Conservation (phyloP, 345 rosid species). For the Arabis alpina region DNA sequence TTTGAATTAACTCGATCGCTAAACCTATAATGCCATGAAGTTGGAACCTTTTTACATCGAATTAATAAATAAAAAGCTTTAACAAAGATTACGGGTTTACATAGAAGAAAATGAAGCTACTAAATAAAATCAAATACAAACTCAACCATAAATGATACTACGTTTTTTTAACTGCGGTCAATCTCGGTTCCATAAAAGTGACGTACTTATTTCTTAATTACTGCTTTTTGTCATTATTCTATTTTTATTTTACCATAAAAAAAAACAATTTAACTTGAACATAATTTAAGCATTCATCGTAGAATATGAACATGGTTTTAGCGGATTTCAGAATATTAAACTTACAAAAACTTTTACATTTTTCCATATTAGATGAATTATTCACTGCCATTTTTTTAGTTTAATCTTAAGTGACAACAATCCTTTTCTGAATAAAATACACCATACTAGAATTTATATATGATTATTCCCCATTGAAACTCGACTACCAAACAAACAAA, state of each 20-base stretch:
- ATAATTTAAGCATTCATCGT: too few species aligned
- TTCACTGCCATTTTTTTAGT: background rate
- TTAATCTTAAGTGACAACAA: background rate
- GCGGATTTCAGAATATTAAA: background rate
- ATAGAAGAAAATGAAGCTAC: background rate
- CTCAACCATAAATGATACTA: too few species aligned
- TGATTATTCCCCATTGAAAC: too few species aligned
- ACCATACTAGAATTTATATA: too few species aligned
- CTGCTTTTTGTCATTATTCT: background rate
- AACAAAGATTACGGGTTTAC: background rate
- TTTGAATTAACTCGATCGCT: background rate
- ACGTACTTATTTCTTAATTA: background rate
- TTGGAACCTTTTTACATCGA: background rate
- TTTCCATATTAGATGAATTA: background rate
- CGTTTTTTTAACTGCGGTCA: background rate
- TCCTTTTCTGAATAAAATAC: background rate
- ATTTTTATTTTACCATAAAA: too few species aligned
- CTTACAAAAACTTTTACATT: background rate
- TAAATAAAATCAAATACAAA: too few species aligned
- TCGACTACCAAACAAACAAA: background rate
- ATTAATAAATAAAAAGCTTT: background rate
- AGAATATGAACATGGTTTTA: too few species aligned
- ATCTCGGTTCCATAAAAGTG: background rate
- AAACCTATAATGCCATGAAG: background rate
- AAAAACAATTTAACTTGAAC: too few species aligned